phyloP scores from a whole-genome alignment of 257 asterid species.

The Apocynum venetum region DNA sequence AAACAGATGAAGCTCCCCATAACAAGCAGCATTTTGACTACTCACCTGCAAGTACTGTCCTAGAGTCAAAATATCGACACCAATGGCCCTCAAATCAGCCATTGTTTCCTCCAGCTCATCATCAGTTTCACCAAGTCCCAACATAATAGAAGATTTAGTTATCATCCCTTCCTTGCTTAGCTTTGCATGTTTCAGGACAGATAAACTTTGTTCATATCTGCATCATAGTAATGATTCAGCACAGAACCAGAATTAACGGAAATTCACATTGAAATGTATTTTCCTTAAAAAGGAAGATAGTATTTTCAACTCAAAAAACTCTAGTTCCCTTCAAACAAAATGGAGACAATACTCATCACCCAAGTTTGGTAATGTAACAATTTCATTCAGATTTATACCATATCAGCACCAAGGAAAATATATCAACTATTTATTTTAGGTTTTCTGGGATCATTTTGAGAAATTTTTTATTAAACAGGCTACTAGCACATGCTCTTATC shows the following conservation, averaged over 20 bases:
- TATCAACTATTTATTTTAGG: too few species aligned
- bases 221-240: slow-evolving; percentile 19
- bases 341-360: background rate
- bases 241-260: background rate
- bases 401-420: background rate
- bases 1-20: background rate
- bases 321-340: background rate
- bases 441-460: too few species aligned
- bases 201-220: slow-evolving; percentile 91
- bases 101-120: slow-evolving; percentile 87
- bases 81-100: slow-evolving; percentile 86
- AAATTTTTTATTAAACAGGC: too few species aligned
- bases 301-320: background rate
- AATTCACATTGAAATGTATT: background rate
- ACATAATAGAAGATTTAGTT: slow-evolving; percentile 88
- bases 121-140: slow-evolving; percentile 97
- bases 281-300: background rate
- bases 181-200: slow-evolving; percentile 88
- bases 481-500: too few species aligned
- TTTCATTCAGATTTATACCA: background rate
- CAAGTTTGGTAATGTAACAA: background rate
- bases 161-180: slow-evolving; percentile 77
- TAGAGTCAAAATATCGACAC: slow-evolving; percentile 84
- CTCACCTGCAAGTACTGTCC: slow-evolving; percentile 95
- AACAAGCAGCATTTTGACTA: slow-evolving; percentile 2